Percentiles rank a stretch among this genome's conserved stretches.
Conservation (phyloP, 1,284 basidiomycete species). For the Fistulinella cinereoalba region DNA sequence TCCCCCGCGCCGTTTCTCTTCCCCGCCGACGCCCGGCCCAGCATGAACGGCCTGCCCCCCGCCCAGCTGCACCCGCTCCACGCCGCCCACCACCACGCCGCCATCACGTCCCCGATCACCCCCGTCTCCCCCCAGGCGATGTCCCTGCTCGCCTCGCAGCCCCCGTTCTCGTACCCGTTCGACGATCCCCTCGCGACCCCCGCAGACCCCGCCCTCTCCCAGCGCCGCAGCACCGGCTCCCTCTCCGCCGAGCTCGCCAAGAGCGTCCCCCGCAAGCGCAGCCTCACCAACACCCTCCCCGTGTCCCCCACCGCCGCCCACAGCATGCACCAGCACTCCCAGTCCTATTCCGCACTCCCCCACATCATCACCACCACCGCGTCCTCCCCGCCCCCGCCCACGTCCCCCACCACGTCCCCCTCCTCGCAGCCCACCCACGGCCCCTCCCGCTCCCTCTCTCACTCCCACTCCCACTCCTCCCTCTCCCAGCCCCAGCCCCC, state of each 20-base stretch:
- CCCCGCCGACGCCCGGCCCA: too few relatives aligned
- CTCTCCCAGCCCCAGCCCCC: constrained; percentile 23
- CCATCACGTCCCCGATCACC: constrained; percentile 29
- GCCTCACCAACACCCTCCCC: constrained; percentile 49
- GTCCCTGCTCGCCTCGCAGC: constrained; percentile 20
- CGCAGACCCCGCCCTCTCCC: constrained; percentile 12
- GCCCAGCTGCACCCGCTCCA: constrained; percentile 22
- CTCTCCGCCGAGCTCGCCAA: constrained; percentile 36
- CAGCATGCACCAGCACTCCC: constrained; percentile 23
- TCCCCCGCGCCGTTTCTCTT: constrained; percentile 20
- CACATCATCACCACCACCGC: constrained; percentile 32
- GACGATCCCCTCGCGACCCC: constrained; percentile 18
- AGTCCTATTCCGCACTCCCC: constrained; percentile 23
- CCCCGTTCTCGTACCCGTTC: constrained; percentile 25
- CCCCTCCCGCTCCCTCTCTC: constrained; percentile 28
- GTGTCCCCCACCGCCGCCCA: constrained; percentile 20
- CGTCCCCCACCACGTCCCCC: constrained; percentile 21
- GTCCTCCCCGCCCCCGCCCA: constrained; percentile 28
- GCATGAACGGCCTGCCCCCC: too few relatives aligned
- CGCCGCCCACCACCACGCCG: constrained; percentile 17
- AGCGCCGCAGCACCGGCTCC: constrained; percentile 22
- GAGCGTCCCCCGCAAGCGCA: constrained; percentile 57
- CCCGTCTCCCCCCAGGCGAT: constrained; percentile 28
- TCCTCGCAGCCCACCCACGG: constrained; percentile 31
- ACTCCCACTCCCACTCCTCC: constrained; percentile 31